phyloP scores from a whole-genome alignment of 2,329 filamentous ascomycete species.

The Trichoderma endophyticum region DNA sequence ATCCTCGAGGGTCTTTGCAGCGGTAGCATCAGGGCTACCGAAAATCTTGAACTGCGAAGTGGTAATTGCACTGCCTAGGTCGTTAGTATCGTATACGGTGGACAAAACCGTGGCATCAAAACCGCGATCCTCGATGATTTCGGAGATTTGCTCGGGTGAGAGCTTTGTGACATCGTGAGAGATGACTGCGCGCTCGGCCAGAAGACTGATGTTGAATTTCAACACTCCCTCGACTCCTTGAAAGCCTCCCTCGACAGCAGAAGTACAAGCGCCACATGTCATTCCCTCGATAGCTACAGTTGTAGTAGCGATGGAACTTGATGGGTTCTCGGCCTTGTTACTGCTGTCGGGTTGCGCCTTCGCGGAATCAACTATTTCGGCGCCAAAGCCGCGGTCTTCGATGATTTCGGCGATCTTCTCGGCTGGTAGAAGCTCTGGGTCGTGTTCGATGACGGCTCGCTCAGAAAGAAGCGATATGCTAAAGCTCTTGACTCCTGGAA shows the following conservation, averaged over 20 bases:
- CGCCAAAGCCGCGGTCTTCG: constrained; percentile 75
- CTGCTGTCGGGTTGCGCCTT: constrained; percentile 35
- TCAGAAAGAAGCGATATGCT: constrained; percentile 82
- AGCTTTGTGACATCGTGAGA: constrained; percentile 75
- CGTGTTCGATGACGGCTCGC: constrained; percentile 80
- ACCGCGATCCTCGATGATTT: constrained; percentile 83
- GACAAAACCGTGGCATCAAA: constrained; percentile 85
- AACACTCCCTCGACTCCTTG: constrained; percentile 70
- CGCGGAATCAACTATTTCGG: constrained; percentile 70
- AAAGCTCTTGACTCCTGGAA: constrained; percentile 69
- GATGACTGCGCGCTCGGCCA: constrained; percentile 88
- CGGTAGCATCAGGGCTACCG: constrained; percentile 68
- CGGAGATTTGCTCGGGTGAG: constrained; percentile 68
- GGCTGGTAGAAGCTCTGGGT: constrained; percentile 52
- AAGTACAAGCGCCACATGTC: constrained; percentile 96
- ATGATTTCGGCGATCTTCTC: constrained; percentile 58
- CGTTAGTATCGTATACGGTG: constrained; percentile 59
- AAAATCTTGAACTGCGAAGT: constrained; percentile 80
- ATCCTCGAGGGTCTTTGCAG: constrained; percentile 70
- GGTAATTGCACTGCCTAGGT: constrained; percentile 53
- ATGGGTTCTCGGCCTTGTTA: constrained; percentile 29
- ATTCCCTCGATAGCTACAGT: constrained; percentile 92
- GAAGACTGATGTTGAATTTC: constrained; percentile 90
- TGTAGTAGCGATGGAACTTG: constrained; percentile 60
- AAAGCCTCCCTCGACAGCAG: constrained; percentile 83